Evolutionary conservation across 805 yeast species (phyloP).

Genomic region (Kodamaea nitidulidarum): DNA sequence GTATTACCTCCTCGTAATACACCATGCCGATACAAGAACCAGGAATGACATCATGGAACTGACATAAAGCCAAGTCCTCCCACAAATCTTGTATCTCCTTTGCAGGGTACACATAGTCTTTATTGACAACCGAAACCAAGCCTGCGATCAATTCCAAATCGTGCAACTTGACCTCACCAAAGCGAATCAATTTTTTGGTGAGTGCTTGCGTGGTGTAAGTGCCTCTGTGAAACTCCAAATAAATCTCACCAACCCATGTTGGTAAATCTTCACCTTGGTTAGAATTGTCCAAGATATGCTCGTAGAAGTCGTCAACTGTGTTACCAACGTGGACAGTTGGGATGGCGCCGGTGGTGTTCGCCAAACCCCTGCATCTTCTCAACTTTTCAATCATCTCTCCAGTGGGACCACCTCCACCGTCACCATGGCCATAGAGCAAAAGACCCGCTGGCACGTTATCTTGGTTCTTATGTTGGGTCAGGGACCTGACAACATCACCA

Average conservation of each 20-base stretch:
- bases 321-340: constrained; percentile 79
- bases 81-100: constrained; percentile 66
- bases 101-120: constrained; percentile 67
- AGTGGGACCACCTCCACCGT: constrained; percentile 98
- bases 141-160: constrained; percentile 85
- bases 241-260: constrained; percentile 90
- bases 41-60: constrained; percentile 97
- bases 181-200: constrained; percentile 76
- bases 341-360: constrained; percentile 72
- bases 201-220: constrained; percentile 93
- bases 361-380: constrained; percentile 84
- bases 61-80: constrained; percentile 87
- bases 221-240: constrained; percentile 94
- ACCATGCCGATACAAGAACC: constrained; percentile 95
- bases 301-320: constrained; percentile 78
- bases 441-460: constrained; percentile 78
- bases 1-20: constrained; percentile 75
- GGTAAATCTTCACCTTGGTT: constrained; percentile 67
- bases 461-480: constrained; percentile 76
- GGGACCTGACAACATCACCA: constrained; percentile 84
- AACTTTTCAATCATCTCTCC: constrained; percentile 90
- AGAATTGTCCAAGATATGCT: constrained; percentile 57
- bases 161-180: constrained; percentile 69
- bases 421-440: constrained; percentile 88
- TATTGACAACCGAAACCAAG: constrained; percentile 54